Evolutionary conservation across 805 yeast genomes (phyloP), one percentile per base, ranked within the genome.

Genomic region (Suhomyces xylopsoci): DNA sequence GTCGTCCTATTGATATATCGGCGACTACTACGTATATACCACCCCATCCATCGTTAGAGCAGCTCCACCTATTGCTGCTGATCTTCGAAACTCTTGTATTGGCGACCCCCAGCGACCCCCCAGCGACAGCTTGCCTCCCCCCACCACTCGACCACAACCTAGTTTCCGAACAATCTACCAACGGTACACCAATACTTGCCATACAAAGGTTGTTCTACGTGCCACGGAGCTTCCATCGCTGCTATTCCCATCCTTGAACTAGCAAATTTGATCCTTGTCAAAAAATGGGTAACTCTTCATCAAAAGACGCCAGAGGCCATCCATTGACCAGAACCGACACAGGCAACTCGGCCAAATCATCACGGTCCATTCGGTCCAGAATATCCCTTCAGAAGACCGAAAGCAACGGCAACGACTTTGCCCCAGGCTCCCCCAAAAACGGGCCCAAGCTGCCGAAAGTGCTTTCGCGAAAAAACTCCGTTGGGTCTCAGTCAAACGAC

Each of bases 321-420:
- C 81, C 85, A n/a, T 79, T 82, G 62, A 69, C 80, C 15, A 67
- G 86, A 47, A 74, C 81, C 12, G 85, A 82, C 59, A 83, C 87
- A 2, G 75, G 78, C 47, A 78, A 73, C 51, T 79, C 83, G 7
- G 73, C 75, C 12, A 77, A 70, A 61, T 77, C 81, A 10, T 63
- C 77, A 7, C 71, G 82, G 49, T 80, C 84, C 3, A 67, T 72
- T 15, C 66, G 79, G 52, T 76, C 80, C 51, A 61, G 73, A 47
- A 58, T 66, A 51, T 62, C 73, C 47, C 38, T 67, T 46, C 53
- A 58, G 47, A 54, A 56, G 45, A 57, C 56, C 43, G 61, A 64
- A 41, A 64, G 68, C 42, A 48, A 48, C 17, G 41, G 38, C 38
- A 17, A 49, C 52, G 43, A 45, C 53, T 12, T 55, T 51, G 45